These are phyloP conservation scores for Solanum piurae DNA, from an alignment of 257 asterid genomes.

Conservation along the genomic window DNA sequence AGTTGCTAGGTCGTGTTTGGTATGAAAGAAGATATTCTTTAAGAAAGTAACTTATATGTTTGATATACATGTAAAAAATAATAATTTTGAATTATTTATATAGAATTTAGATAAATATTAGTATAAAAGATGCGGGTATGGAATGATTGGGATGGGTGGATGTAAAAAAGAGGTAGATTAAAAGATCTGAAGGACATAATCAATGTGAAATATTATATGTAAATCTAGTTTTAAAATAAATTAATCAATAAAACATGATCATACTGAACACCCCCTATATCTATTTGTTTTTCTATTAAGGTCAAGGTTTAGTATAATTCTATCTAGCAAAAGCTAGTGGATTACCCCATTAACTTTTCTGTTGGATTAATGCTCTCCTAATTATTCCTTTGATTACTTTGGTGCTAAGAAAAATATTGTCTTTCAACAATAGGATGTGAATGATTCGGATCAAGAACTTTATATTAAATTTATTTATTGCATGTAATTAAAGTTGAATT, in stretches of 20 bases:
- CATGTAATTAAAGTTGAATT: too few species aligned
- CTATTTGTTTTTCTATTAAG: not conserved
- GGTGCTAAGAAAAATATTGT: not conserved
- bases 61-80: not conserved
- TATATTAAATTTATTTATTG: not conserved
- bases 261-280: not conserved
- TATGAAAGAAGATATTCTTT: not conserved
- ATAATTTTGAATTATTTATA: too few species aligned
- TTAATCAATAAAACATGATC: too few species aligned
- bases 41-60: not conserved
- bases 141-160: not conserved
- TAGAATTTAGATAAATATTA: too few species aligned
- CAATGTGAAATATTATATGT: too few species aligned
- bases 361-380: not conserved
- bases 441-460: not conserved
- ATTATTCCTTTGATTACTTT: not conserved
- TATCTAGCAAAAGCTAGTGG: not conserved
- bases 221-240: too few species aligned
- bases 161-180: not conserved
- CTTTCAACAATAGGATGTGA: not conserved
- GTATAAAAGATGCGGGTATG: too few species aligned
- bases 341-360: not conserved
- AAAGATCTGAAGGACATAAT: too few species aligned
- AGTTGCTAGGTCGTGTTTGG: not conserved
- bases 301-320: not conserved